Conservation (phyloP, 2,329 filamentous ascomycete species). For the Fusarium avenaceum region DNA sequence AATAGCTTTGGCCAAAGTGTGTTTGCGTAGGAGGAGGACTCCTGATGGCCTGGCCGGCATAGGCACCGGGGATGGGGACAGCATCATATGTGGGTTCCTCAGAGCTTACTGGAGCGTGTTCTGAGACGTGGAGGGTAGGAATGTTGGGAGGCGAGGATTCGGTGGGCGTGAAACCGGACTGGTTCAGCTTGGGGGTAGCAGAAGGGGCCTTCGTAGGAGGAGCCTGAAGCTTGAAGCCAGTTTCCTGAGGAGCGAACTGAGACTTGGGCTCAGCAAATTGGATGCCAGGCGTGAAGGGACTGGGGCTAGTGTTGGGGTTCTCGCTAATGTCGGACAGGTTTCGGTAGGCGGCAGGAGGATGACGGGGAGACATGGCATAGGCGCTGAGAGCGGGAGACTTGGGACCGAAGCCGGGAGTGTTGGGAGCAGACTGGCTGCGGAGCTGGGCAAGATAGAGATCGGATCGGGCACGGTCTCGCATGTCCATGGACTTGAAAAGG, state of each 20-base stretch:
- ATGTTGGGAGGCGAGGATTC: conserved; percentile 53
- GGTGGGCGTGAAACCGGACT: conserved; percentile 72
- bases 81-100: conserved; percentile 87
- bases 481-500: conserved; percentile 96
- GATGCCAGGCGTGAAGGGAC: conserved; percentile 66
- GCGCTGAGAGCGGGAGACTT: conserved; percentile 68
- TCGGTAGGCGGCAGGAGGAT: conserved; percentile 70
- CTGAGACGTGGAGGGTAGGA: conserved; percentile 64
- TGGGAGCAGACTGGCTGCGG: conserved; percentile 88
- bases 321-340: conserved; percentile 62
- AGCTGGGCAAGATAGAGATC: conserved; percentile 94
- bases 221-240: conserved; percentile 87
- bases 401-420: conserved; percentile 89
- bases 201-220: conserved; percentile 83
- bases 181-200: conserved; percentile 78
- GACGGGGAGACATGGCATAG: conserved; percentile 70
- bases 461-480: conserved; percentile 91
- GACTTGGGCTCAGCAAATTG: conserved; percentile 74
- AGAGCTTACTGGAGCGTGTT: conserved; percentile 77
- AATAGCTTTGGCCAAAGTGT: conserved; percentile 57
- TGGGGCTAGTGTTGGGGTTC: conserved; percentile 53
- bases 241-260: conserved; percentile 66
- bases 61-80: conserved; percentile 91
- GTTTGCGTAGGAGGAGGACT: conserved; percentile 63
- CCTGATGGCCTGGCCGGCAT: conserved; percentile 70